A percentile compares a stretch with the other conserved stretches of the same genome.
Evolutionary conservation across 768 basidiomycete genomes (phyloP).

Genomic region (Mrakia blollopis): DNA sequence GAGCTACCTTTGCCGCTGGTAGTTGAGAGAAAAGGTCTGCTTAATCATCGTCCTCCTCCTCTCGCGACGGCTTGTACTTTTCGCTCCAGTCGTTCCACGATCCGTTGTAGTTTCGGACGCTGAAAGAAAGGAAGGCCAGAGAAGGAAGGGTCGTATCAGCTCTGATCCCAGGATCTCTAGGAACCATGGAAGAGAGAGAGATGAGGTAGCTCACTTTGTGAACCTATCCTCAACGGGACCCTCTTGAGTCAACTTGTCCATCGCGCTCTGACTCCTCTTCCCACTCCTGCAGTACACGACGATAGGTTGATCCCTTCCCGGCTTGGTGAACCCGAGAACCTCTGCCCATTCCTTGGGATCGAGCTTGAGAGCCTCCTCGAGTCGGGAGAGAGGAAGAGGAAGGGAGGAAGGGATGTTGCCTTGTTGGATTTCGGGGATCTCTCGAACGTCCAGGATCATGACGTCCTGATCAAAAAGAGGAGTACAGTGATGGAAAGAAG

Average conservation of each 20-base stretch:
- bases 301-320: conserved; percentile 23
- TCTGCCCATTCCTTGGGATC: neutral
- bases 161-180: neutral
- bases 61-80: conserved; percentile 19
- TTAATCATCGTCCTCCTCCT: conserved; percentile 27
- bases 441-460: conserved; percentile 28
- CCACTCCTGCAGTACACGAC: conserved; percentile 32
- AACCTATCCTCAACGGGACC: neutral
- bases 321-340: conserved; percentile 15
- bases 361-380: conserved; percentile 22
- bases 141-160: neutral
- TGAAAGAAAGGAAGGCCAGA: neutral
- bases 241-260: conserved; percentile 1
- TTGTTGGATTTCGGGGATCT: conserved; percentile 25
- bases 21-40: too few relatives aligned
- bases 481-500: neutral
- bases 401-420: conserved; percentile 31
- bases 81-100: conserved; percentile 31
- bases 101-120: conserved; percentile 30
- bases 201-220: conserved; percentile 20
- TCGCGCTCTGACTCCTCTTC: conserved; percentile 16
- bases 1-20: too few relatives aligned
- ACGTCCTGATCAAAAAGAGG: conserved; percentile 4
- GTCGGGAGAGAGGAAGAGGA: conserved; percentile 27
- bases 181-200: too few relatives aligned